Conservation (phyloP, 139 green algal species). For the Chlorella sp. region DNA sequence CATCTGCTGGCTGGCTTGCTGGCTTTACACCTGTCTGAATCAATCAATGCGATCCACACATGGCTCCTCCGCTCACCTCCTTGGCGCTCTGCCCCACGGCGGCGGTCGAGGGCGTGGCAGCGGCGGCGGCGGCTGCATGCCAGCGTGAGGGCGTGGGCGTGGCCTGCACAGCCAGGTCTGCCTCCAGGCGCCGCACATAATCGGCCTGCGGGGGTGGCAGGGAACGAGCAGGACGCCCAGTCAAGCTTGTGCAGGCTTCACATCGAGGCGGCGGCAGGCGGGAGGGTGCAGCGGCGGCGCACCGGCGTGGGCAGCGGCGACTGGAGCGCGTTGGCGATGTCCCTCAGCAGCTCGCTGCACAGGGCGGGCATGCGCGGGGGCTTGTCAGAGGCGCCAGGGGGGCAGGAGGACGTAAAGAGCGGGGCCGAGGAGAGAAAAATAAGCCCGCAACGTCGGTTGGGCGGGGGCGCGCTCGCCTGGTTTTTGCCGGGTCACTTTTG, state of each 20-base stretch:
- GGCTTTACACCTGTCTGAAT: too few relatives aligned
- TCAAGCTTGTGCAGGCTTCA: neutral
- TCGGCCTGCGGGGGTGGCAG: neutral
- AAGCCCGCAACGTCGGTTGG: too few relatives aligned
- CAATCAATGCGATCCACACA: too few relatives aligned
- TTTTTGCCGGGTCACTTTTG: neutral
- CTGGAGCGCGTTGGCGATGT: neutral
- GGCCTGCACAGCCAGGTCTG: neutral
- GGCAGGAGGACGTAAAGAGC: too few relatives aligned
- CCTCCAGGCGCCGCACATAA: neutral
- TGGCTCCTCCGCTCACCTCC: neutral
- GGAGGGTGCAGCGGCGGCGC: neutral
- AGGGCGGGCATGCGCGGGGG: too few relatives aligned
- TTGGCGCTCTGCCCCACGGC: neutral
- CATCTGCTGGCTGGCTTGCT: too few relatives aligned
- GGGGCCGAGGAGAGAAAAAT: too few relatives aligned
- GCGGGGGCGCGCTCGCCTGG: neutral
- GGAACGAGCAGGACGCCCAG: too few relatives aligned
- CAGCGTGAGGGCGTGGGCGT: neutral
- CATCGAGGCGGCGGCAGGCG: neutral
- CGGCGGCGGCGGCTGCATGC: neutral
- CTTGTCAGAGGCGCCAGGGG: too few relatives aligned
- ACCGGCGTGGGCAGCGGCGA: constrained; percentile 3
- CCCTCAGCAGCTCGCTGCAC: constrained; percentile 7
- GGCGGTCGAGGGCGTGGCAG: neutral